Base-by-base conservation (phyloP, 2,329 filamentous ascomycete genomes). In the Fusarium ramigenum region DNA sequence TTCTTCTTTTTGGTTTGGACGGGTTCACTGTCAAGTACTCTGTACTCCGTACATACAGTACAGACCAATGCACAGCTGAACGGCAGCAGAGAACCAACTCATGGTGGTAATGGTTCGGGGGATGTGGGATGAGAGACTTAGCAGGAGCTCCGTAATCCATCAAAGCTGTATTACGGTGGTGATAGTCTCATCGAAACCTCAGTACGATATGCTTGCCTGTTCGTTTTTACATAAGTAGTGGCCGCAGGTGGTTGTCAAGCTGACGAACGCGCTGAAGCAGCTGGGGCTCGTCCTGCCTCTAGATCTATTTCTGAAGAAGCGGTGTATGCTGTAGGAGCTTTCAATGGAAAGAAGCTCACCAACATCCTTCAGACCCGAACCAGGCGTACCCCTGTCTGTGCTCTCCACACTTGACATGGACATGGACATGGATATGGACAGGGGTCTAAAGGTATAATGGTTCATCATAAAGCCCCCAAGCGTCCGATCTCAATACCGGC, bases 221-320 rank as follows among this genome's bases (percentile, higher is more conserved):
- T 37, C 25, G 40, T 39, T 54, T 40, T 50, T 60, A 21, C n/a
- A n/a, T 14, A 14, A 40, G 23, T 16, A 44, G 53, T 49, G 47
- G 42, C 30, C 32, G n/a, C 49, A n/a, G 25, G 42, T 40, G 36
- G 18, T 39, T 50, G 30, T n/a, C 40, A 58, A 40, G 34, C 19
- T 63, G 44, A 47, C 52, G 40, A 46, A 21, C 23, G 44, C 21
- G 44, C 37, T 46, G 49, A 56, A 70, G 49, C 39, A 34, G 36
- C 39, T 58, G 58, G 53, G 52, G 40, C 62, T 50, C 49, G 52
- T 71, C 40, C 50, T 32, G 36, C 52, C 54, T 49, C 57, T 34
- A 50, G 40, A 53, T 30, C 58, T 39, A 43, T 49, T 40, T 56
- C 53, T 44, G 46, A 73, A 74, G 66, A 74, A 71, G 70, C 70